Evolutionary conservation across 2,329 filamentous ascomycete species (phyloP).

Genomic region (Trichoderma atroviride): DNA sequence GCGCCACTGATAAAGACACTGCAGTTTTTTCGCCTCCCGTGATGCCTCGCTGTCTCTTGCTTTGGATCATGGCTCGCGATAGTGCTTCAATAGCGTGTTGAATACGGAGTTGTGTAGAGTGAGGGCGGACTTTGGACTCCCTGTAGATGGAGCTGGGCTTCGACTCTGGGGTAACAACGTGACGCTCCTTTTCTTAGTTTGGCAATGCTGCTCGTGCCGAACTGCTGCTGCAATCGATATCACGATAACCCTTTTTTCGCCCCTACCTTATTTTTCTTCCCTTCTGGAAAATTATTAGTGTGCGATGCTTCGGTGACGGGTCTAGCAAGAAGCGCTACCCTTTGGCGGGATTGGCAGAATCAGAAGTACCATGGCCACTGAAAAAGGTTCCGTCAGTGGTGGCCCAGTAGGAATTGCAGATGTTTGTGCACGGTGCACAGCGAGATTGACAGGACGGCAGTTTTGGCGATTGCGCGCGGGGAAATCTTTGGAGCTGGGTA

Average conservation of each 20-base stretch:
- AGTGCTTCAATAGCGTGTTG: not conserved
- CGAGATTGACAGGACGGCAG: not conserved
- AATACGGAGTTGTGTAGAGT: not conserved
- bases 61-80: not conserved
- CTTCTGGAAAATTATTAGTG: slow-evolving; percentile 21
- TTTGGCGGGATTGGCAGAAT: slow-evolving; percentile 6
- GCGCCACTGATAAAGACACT: slow-evolving; percentile 20
- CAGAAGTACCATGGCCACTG: slow-evolving; percentile 17
- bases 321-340: slow-evolving; percentile 1
- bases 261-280: not conserved
- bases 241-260: not conserved
- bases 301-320: slow-evolving; percentile 23
- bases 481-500: not conserved
- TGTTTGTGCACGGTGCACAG: slow-evolving; percentile 7
- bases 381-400: slow-evolving; percentile 3
- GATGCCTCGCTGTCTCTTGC: not conserved
- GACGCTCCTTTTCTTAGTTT: not conserved
- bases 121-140: not conserved
- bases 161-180: not conserved
- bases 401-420: not conserved
- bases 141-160: not conserved
- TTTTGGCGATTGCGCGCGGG: slow-evolving; percentile 4
- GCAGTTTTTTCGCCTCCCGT: slow-evolving; percentile 6
- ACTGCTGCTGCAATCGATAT: not conserved
- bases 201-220: not conserved